Evolutionary conservation across 768 basidiomycete species (phyloP).

Genomic region (Podaxis sp.): DNA sequence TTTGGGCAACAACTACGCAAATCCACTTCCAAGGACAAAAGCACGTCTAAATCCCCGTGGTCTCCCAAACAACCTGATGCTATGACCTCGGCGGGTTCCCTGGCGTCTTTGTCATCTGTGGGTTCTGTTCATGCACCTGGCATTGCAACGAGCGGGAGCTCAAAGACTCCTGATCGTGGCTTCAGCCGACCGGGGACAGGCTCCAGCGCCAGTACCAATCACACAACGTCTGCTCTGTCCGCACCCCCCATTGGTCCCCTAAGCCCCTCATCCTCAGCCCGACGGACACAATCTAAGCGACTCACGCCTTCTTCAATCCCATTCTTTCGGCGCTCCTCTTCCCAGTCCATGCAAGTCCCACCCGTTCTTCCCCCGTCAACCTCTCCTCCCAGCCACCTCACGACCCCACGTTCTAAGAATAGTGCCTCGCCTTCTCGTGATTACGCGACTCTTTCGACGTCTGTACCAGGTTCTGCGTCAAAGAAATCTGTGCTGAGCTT

Average conservation of each 20-base stretch:
- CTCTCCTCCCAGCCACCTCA: slow-evolving; percentile 47
- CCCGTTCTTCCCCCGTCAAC: slow-evolving; percentile 48
- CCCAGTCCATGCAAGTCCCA: slow-evolving; percentile 78
- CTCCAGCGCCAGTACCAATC: slow-evolving; percentile 73
- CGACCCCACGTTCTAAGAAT: slow-evolving; percentile 38
- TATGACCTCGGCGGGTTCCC: slow-evolving; percentile 75
- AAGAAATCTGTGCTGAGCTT: slow-evolving; percentile 83
- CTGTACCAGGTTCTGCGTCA: slow-evolving; percentile 57
- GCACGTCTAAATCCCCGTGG: slow-evolving; percentile 56
- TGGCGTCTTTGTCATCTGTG: slow-evolving; percentile 71
- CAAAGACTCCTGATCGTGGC: slow-evolving; percentile 66
- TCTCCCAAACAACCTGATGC: slow-evolving; percentile 70
- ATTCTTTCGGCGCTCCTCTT: slow-evolving; percentile 90
- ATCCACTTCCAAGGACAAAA: slow-evolving; percentile 66
- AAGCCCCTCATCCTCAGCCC: slow-evolving; percentile 69
- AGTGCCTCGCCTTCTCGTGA: slow-evolving; percentile 55
- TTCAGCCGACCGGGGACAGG: slow-evolving; percentile 70
- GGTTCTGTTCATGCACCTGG: slow-evolving; percentile 59
- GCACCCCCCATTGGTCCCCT: slow-evolving; percentile 59
- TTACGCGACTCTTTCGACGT: slow-evolving; percentile 47
- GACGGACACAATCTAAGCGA: slow-evolving; percentile 72
- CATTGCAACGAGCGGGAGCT: slow-evolving; percentile 35
- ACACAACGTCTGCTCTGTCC: slow-evolving; percentile 51
- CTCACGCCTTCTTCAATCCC: slow-evolving; percentile 92
- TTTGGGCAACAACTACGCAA: slow-evolving; percentile 69